A percentile compares a stretch with the other conserved stretches of the same genome.
These are phyloP conservation scores for Boletus pseudo-olivaceus DNA, from an alignment of 768 basidiomycete species.

Conservation along the genomic window DNA sequence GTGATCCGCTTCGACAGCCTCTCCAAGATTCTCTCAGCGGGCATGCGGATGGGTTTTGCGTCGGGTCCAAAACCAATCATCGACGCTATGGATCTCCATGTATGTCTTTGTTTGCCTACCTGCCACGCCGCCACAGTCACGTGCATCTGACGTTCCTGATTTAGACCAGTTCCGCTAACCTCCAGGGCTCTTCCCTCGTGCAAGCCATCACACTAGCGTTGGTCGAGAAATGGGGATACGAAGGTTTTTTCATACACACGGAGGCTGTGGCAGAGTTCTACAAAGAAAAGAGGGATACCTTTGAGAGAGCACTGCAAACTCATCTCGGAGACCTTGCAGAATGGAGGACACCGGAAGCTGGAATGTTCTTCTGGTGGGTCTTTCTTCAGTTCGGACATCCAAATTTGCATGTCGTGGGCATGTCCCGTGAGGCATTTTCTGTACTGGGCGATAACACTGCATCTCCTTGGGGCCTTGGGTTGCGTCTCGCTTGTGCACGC, in stretches of 20 bases:
- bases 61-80: conserved; percentile 70
- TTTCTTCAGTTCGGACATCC: conserved; percentile 9
- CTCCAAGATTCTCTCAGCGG: conserved; percentile 76
- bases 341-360: conserved; percentile 68
- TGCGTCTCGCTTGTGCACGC: conserved; percentile 5
- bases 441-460: background rate
- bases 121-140: conserved; percentile 12
- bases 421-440: conserved; percentile 4
- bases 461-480: background rate
- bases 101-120: conserved; percentile 34
- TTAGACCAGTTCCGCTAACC: conserved; percentile 63
- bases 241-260: conserved; percentile 70
- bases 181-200: conserved; percentile 62
- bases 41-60: conserved; percentile 78
- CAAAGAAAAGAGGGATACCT: conserved; percentile 66
- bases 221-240: conserved; percentile 69
- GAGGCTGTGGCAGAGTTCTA: conserved; percentile 71
- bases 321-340: conserved; percentile 77
- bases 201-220: conserved; percentile 60
- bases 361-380: conserved; percentile 86
- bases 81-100: conserved; percentile 66
- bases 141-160: conserved; percentile 9
- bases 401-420: background rate
- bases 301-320: conserved; percentile 70
- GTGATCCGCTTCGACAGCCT: conserved; percentile 89